Evolutionary conservation across 1,284 basidiomycete genomes (phyloP).

Genomic region (Uromyces viciae-fabae): DNA sequence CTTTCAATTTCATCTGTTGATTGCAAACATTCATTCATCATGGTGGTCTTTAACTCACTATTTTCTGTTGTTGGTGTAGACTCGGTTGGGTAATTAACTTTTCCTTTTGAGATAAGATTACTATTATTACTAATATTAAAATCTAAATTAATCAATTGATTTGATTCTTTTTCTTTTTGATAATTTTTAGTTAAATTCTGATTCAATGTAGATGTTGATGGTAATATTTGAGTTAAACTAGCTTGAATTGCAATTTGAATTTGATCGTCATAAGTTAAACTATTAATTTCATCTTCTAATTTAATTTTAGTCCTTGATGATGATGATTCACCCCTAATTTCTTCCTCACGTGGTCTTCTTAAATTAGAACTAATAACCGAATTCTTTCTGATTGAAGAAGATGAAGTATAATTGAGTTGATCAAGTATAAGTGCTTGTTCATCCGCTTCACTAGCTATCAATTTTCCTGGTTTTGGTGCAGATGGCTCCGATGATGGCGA

Average conservation of each 20-base stretch:
- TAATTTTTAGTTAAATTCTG: neutral
- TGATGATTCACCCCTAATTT: neutral
- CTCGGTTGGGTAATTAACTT: too few species aligned
- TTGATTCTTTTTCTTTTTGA: neutral
- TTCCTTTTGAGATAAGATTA: neutral
- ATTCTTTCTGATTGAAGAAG: neutral
- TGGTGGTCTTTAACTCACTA: neutral
- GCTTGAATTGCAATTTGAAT: constrained; percentile 32
- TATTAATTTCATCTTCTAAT: neutral
- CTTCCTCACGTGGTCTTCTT: constrained; percentile 20
- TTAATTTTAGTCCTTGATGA: constrained; percentile 4
- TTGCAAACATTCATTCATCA: too few species aligned
- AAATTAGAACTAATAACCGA: neutral
- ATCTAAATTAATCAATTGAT: neutral
- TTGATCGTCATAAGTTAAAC: constrained; percentile 24
- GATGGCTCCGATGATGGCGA: constrained; percentile 22
- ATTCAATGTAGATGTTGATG: neutral
- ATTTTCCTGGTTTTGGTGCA: constrained; percentile 19
- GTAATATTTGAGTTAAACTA: neutral
- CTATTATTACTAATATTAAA: neutral
- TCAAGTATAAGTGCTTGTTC: constrained; percentile 20
- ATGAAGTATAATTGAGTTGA: neutral
- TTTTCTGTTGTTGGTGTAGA: neutral
- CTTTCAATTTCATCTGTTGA: neutral
- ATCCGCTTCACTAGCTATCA: constrained; percentile 31